These are phyloP conservation scores for Meripilus lineatus DNA, from an alignment of 1,284 basidiomycete species.

Conservation along the genomic window DNA sequence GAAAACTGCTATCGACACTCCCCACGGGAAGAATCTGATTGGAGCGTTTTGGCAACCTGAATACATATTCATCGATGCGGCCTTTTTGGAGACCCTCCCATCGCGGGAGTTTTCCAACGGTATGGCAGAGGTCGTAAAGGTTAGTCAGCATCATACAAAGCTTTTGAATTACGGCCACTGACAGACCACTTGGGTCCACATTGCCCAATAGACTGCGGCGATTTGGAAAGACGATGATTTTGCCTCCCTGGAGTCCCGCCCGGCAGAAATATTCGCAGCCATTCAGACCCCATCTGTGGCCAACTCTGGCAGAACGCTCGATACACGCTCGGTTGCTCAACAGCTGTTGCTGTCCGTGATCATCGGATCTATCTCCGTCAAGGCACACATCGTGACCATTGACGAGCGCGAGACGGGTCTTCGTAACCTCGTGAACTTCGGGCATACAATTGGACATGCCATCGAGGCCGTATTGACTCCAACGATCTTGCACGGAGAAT, in stretches of 20 bases:
- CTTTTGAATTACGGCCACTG: background rate
- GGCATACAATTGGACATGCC: conserved; percentile 94
- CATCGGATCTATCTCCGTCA: conserved; percentile 84
- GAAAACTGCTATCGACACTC: conserved; percentile 98
- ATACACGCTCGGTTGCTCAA: conserved; percentile 72
- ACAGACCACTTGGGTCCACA: conserved; percentile 7
- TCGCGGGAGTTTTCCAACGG: conserved; percentile 94
- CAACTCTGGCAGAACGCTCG: conserved; percentile 56
- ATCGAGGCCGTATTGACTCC: conserved; percentile 94
- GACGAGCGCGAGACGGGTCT: conserved; percentile 95
- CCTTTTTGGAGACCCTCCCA: conserved; percentile 93
- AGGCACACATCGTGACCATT: conserved; percentile 92
- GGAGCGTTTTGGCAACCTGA: conserved; percentile 98
- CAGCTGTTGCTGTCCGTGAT: conserved; percentile 77
- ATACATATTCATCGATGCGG: conserved; percentile 96
- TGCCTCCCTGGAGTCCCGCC: conserved; percentile 77
- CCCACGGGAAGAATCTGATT: conserved; percentile 95
- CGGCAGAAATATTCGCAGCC: conserved; percentile 80
- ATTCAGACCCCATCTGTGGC: conserved; percentile 69
- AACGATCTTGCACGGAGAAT: conserved; percentile 89
- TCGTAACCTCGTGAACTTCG: conserved; percentile 96
- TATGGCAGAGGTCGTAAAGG: conserved; percentile 99
- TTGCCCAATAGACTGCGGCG: conserved; percentile 94
- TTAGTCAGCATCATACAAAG: conserved; percentile 27
- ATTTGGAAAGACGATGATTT: conserved; percentile 94